Evolutionary conservation across 2,329 filamentous ascomycete species (phyloP), one percentile per base, ranked within the genome.

Genomic region (Claviceps purpurea): DNA sequence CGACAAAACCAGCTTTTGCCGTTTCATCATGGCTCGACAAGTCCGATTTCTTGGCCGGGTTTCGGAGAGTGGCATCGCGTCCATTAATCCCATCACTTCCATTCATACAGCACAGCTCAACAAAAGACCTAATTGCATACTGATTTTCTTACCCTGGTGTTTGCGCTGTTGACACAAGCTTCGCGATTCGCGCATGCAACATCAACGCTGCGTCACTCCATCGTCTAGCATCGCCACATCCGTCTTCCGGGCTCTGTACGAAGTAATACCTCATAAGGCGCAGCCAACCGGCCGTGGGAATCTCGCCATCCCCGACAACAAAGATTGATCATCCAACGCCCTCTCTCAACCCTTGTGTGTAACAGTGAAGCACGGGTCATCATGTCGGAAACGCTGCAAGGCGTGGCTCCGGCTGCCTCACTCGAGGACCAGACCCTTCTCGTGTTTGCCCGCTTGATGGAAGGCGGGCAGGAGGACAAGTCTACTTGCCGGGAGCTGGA

Each of bases 401-500:
- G 55, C 48, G 59, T 64, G 40, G 58, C 57, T 39, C 61, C 63
- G 44, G 60, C 64, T 40, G 63, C 62, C 40, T 67, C 66, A 60
- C 48, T 78, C 69, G 69, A 77, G 59, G 83, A 87, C 62, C 73
- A 84, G 61, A 84, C 85, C 52, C 79, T 85, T 61, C 79, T 95
- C 53, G 82, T 91, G 59, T 81, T 96, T 58, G 90, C 90, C 24
- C 85, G 87, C 61, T 73, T 96, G 59, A 94, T 96, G 83, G 88
- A 94, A 65, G 89, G 88, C 45, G 89, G 89, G 50, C 81, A 90
- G 60, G 88, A 95, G 60, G 87, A 87, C 62, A 79, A 82, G 52
- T 82, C 87, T 58, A 85, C 79, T 13, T 82, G 78, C 59, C 68
- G 68, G 55, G 75, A 81, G 55, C 70, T 84, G 46, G 76, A 78